Conservation (phyloP, 1,284 basidiomycete species). For the Apiotrichum veenhuisii region DNA sequence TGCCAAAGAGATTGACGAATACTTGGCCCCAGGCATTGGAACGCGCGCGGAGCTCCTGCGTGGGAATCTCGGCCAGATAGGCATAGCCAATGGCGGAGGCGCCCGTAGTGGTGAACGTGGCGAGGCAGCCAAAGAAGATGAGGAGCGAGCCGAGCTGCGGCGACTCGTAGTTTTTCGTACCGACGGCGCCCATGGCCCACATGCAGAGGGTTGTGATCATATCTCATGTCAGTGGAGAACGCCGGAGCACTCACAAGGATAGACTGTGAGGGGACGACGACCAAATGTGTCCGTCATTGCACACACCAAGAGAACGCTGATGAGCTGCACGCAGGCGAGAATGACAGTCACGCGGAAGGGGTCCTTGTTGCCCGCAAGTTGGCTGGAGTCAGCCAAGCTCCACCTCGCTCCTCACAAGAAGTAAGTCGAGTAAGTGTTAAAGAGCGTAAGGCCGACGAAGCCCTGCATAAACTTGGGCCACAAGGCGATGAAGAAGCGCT, state of each 20-base stretch:
- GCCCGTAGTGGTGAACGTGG: constrained; percentile 24
- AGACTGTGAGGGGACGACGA: constrained; percentile 29
- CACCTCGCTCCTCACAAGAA: constrained; percentile 14
- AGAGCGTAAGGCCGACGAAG: constrained; percentile 24
- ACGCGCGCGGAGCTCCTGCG: constrained; percentile 24
- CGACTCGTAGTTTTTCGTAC: constrained; percentile 24
- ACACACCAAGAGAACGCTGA: constrained; percentile 17
- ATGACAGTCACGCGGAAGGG: constrained; percentile 36
- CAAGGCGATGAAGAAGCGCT: constrained; percentile 29
- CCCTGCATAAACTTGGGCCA: constrained; percentile 33
- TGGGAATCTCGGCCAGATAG: constrained; percentile 27
- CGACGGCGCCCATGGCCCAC: constrained; percentile 4
- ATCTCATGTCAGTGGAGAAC: not conserved
- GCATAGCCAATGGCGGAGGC: constrained; percentile 23
- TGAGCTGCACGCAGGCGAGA: constrained; percentile 29
- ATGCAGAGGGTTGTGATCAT: constrained; percentile 14
- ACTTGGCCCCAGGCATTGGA: constrained; percentile 25
- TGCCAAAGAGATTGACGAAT: constrained; percentile 19
- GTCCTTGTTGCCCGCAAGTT: constrained; percentile 31
- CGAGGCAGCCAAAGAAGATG: constrained; percentile 25
- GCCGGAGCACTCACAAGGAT: constrained; percentile 12
- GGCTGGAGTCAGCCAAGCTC: constrained; percentile 3
- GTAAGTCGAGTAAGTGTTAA: constrained; percentile 25
- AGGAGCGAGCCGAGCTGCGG: constrained; percentile 25
- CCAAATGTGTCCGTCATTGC: constrained; percentile 24